phyloP scores from a whole-genome alignment of 2,329 filamentous ascomycete genomes.

The Elsinoe batatas region DNA sequence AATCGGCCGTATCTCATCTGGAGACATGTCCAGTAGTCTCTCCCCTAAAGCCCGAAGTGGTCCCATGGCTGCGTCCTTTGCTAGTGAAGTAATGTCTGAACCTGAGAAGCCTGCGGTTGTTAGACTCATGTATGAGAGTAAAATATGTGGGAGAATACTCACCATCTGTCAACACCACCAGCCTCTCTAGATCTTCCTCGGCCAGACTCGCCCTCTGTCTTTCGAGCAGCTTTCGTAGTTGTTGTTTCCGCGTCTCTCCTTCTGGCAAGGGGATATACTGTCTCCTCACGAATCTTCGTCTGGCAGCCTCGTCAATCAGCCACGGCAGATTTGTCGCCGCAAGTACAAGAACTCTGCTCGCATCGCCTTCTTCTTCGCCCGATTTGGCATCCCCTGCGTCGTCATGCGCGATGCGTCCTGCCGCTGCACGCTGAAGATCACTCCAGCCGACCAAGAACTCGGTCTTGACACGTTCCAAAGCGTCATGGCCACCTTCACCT shows the following conservation, averaged over 20 bases:
- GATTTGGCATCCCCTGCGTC: constrained; percentile 26
- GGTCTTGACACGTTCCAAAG: constrained; percentile 87
- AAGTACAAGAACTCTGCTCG: constrained; percentile 80
- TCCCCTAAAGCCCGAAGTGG: constrained; percentile 84
- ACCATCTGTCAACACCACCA: constrained; percentile 83
- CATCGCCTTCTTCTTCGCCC: constrained; percentile 64
- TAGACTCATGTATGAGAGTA: neutral
- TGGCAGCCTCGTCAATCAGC: constrained; percentile 93
- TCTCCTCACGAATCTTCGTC: constrained; percentile 78
- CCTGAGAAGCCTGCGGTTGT: constrained; percentile 72
- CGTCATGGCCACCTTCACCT: constrained; percentile 76
- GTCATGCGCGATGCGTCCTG: constrained; percentile 62
- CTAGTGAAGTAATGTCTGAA: constrained; percentile 90
- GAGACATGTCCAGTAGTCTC: constrained; percentile 77
- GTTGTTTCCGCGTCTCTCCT: constrained; percentile 64
- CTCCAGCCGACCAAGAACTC: constrained; percentile 98
- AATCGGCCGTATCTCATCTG: constrained; percentile 89
- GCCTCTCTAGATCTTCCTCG: constrained; percentile 57
- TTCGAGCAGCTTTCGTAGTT: constrained; percentile 68
- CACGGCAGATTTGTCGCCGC: constrained; percentile 94
- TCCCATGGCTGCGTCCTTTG: constrained; percentile 97
- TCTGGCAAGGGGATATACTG: constrained; percentile 96
- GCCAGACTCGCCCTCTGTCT: constrained; percentile 78
- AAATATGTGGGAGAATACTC: constrained; percentile 24
- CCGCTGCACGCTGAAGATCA: constrained; percentile 82